Evolutionary conservation across 176 grass and related monocot species (phyloP).

Genomic region (Typha latifolia): DNA sequence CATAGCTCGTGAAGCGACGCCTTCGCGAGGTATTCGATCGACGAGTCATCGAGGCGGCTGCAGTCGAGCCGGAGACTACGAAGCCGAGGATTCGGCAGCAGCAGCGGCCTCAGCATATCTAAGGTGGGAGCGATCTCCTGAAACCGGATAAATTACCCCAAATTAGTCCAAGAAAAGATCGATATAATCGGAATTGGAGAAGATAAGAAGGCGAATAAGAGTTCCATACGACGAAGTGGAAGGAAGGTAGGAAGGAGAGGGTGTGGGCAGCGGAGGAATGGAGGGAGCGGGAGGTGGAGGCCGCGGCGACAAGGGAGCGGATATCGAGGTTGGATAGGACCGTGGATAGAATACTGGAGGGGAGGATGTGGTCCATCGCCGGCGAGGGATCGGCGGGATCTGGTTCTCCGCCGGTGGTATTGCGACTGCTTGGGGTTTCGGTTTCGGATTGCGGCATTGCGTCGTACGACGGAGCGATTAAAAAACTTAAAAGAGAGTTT

Average conservation of each 20-base stretch:
- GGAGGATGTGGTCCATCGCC: conserved; percentile 54
- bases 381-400: conserved; percentile 1
- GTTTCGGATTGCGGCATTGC: neutral
- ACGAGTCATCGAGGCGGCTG: conserved; percentile 49
- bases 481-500: neutral
- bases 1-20: conserved; percentile 59
- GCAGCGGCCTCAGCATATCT: conserved; percentile 52
- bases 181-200: neutral
- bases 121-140: conserved; percentile 64
- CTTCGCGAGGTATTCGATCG: conserved; percentile 46
- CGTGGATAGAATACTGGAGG: conserved; percentile 51
- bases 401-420: neutral
- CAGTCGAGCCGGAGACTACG: conserved; percentile 71
- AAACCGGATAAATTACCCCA: neutral
- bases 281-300: conserved; percentile 54
- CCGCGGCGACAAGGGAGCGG: conserved; percentile 59
- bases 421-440: conserved; percentile 1
- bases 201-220: neutral
- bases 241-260: conserved; percentile 59
- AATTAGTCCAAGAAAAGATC: neutral
- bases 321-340: conserved; percentile 85
- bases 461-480: neutral
- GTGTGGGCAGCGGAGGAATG: conserved; percentile 44
- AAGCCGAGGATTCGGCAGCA: conserved; percentile 51
- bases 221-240: conserved; percentile 53